These are phyloP conservation scores for Leccinum fibrillosum DNA, from an alignment of 768 basidiomycete species.

Conservation along the genomic window DNA sequence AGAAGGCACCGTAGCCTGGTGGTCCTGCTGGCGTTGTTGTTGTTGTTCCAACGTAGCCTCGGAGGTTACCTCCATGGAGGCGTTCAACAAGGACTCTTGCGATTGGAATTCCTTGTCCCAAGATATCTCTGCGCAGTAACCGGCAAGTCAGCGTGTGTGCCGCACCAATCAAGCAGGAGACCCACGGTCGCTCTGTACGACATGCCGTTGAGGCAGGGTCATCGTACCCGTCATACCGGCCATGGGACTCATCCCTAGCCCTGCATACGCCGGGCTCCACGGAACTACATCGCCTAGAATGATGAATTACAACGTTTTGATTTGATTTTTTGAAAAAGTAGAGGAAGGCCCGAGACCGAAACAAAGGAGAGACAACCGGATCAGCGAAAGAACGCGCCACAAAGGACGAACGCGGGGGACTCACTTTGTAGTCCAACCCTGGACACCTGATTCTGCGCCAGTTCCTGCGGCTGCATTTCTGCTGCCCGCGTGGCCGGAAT, in stretches of 20 bases:
- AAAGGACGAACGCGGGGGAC: slow-evolving; percentile 1
- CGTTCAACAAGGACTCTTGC: slow-evolving; percentile 44
- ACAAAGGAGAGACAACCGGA: neutral
- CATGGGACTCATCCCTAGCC: slow-evolving; percentile 40
- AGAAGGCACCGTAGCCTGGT: slow-evolving; percentile 25
- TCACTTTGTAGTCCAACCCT: slow-evolving; percentile 16
- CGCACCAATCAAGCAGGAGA: slow-evolving; percentile 3
- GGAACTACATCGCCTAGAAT: slow-evolving; percentile 34
- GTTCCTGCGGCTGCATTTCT: slow-evolving; percentile 9
- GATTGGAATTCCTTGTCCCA: slow-evolving; percentile 70
- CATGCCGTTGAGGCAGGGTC: slow-evolving; percentile 21
- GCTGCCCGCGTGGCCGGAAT: neutral
- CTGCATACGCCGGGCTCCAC: slow-evolving; percentile 39
- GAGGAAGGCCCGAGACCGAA: neutral
- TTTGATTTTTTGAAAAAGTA: neutral
- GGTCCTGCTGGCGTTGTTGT: slow-evolving; percentile 14
- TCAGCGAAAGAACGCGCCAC: slow-evolving; percentile 2
- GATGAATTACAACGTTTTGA: neutral
- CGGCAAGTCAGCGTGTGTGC: neutral
- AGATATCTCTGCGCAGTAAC: slow-evolving; percentile 16
- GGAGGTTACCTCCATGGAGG: slow-evolving; percentile 10
- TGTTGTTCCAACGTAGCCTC: slow-evolving; percentile 8
- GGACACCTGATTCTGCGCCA: slow-evolving; percentile 5
- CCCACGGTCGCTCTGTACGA: slow-evolving; percentile 44
- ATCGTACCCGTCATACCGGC: slow-evolving; percentile 25